A percentile compares a stretch with the other conserved stretches of the same genome.
Conservation (phyloP, 768 basidiomycete species). For the Pisolithus sp. region DNA sequence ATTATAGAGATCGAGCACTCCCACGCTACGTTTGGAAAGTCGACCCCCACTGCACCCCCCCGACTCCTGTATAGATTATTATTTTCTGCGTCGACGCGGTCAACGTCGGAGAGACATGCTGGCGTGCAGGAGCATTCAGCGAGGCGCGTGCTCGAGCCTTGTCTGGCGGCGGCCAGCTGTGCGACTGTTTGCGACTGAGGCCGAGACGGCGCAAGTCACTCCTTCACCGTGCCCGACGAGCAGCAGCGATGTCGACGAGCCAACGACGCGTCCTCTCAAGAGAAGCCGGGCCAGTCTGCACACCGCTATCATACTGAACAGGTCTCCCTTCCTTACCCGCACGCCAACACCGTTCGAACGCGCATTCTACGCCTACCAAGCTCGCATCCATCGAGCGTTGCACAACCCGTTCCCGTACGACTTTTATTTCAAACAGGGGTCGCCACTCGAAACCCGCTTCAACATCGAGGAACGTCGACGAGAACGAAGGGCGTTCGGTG, state of each 20-base stretch:
- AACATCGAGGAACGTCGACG: slow-evolving; percentile 66
- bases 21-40: neutral
- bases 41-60: neutral
- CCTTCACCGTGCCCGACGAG: slow-evolving; percentile 1
- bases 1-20: neutral
- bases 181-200: slow-evolving; percentile 43
- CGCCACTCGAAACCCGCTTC: slow-evolving; percentile 77
- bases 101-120: slow-evolving; percentile 18
- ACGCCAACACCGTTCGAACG: slow-evolving; percentile 68
- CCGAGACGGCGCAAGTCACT: neutral
- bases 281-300: slow-evolving; percentile 36
- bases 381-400: slow-evolving; percentile 75
- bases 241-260: slow-evolving; percentile 1
- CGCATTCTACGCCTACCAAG: slow-evolving; percentile 80
- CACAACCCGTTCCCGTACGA: slow-evolving; percentile 84
- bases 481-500: slow-evolving; percentile 71
- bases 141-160: slow-evolving; percentile 15
- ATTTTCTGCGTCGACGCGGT: neutral
- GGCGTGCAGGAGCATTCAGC: slow-evolving; percentile 29
- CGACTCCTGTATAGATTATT: neutral
- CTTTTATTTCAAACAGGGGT: slow-evolving; percentile 93
- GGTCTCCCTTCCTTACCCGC: slow-evolving; percentile 69
- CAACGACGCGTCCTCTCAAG: slow-evolving; percentile 21
- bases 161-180: neutral
- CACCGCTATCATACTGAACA: slow-evolving; percentile 69